Evolutionary conservation across 805 yeast species (phyloP), one percentile per base, ranked within the genome.

Genomic region (Yamadazyma endophytica): DNA sequence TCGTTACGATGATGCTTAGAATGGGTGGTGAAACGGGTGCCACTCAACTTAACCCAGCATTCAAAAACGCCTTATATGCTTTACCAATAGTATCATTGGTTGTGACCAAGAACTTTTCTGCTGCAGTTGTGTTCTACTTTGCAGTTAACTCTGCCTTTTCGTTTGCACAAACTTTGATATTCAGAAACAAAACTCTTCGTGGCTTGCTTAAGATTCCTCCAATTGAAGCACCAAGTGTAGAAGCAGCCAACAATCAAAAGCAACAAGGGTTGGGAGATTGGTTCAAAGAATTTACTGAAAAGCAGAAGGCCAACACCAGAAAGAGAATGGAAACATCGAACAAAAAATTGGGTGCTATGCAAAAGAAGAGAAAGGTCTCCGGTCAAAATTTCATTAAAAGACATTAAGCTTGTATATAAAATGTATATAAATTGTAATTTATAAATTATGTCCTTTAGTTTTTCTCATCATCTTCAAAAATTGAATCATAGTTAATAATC

Each of bases 21-120:
- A 62, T 79, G 26, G 97, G 97, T 39, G 96, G 96, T 44, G 97
- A 90, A 54, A 82, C 92, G 9, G 97, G 96, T 31, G 80, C 84
- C 21, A 71, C 68, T 32, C 44, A 40, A 39, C 68, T 82, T 60
- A 64, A 75, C 38, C 82, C 86, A 1, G 70, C 70, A 24, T 49
- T 68, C 54, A 77, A 75, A 59, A 81, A 78, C 47, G 55, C 82
- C 14, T 73, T 90, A 65, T 76, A 81, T 23, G 67, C 73, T 25
- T 57, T 87, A 47, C 97, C 97, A 11, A 69, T 88, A 43, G 62
- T 81, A 18, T 87, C 96, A 3, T 80, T 90, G 39, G 78, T 89
- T n/a, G 77, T 90, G 44, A 90, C 97, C 4, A 84, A 83, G 82
- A 73, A 79, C 32, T 71, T 90, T 50, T 81, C 95, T 2, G 75